These are phyloP conservation scores for Sordariomycetes sp. DNA, from an alignment of 2,329 filamentous ascomycete genomes.

Conservation along the genomic window DNA sequence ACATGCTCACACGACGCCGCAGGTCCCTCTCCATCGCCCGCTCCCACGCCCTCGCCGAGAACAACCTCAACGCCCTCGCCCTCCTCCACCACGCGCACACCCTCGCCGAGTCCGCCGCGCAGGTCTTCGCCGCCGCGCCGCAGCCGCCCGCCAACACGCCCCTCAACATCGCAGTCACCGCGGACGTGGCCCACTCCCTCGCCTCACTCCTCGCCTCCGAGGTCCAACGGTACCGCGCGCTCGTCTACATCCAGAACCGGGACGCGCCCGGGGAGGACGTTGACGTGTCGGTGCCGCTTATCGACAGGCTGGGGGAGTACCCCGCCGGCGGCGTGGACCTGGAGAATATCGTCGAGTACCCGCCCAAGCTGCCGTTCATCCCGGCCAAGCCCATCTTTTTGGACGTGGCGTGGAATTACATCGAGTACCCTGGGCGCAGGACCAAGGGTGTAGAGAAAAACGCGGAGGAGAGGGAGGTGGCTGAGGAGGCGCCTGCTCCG, in stretches of 20 bases:
- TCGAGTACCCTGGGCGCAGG: slow-evolving; percentile 63
- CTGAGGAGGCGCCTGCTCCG: slow-evolving; percentile 23
- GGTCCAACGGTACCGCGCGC: slow-evolving; percentile 67
- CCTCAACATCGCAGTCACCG: slow-evolving; percentile 16
- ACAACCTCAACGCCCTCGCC: slow-evolving; percentile 69
- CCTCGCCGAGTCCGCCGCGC: slow-evolving; percentile 39
- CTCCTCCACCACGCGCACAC: slow-evolving; percentile 62
- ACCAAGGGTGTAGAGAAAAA: slow-evolving; percentile 13
- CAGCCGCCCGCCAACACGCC: slow-evolving; percentile 13
- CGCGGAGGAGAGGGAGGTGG: slow-evolving; percentile 12
- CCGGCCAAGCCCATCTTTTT: slow-evolving; percentile 93
- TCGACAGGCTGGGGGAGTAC: slow-evolving; percentile 66
- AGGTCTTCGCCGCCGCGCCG: slow-evolving; percentile 20
- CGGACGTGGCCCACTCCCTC: slow-evolving; percentile 35
- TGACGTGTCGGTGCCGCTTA: slow-evolving; percentile 35
- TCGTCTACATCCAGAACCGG: slow-evolving; percentile 64
- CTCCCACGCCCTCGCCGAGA: slow-evolving; percentile 64
- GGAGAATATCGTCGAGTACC: slow-evolving; percentile 72
- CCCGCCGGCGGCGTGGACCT: slow-evolving; percentile 57
- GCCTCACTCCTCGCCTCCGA: slow-evolving; percentile 52
- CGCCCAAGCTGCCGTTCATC: slow-evolving; percentile 68
- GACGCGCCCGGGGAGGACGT: slow-evolving; percentile 22
- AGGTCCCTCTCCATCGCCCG: slow-evolving; percentile 75
- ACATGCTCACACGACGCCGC: neutral
- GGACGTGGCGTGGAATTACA: slow-evolving; percentile 95